These are phyloP conservation scores for Aspergillus sp. DNA, from an alignment of 2,329 filamentous ascomycete genomes.

Conservation along the genomic window DNA sequence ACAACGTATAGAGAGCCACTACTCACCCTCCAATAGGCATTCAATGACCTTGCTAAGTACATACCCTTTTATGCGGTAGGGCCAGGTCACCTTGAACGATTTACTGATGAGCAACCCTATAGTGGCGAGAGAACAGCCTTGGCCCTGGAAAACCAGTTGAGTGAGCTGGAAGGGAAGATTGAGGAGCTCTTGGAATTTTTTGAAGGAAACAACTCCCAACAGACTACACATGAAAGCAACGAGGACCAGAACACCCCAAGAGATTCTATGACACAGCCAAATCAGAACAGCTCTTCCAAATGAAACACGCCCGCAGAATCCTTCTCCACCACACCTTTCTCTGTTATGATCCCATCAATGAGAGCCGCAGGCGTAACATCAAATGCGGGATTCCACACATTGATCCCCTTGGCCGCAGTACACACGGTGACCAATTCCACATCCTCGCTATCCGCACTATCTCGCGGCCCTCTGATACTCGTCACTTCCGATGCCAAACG, in stretches of 20 bases:
- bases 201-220: background rate
- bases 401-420: slow-evolving; percentile 72
- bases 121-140: slow-evolving; percentile 57
- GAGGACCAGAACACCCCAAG: background rate
- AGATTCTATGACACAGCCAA: slow-evolving; percentile 4
- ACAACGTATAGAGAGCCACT: background rate
- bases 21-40: slow-evolving; percentile 5
- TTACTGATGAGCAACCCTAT: too few relatives aligned
- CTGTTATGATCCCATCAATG: slow-evolving; percentile 93
- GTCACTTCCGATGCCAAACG: slow-evolving; percentile 79
- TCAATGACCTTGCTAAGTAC: slow-evolving; percentile 14
- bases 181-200: slow-evolving; percentile 13
- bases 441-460: slow-evolving; percentile 51
- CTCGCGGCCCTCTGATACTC: slow-evolving; percentile 73
- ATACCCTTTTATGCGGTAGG: background rate
- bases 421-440: slow-evolving; percentile 63
- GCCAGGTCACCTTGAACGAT: too few relatives aligned
- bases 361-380: slow-evolving; percentile 87
- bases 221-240: background rate
- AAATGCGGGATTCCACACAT: slow-evolving; percentile 96
- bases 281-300: slow-evolving; percentile 39
- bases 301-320: slow-evolving; percentile 67
- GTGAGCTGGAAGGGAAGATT: slow-evolving; percentile 55
- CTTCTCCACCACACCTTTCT: slow-evolving; percentile 84
- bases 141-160: slow-evolving; percentile 55